These are phyloP conservation scores for Ceratobasidium sp. DNA, from an alignment of 1,284 basidiomycete species.

Conservation along the genomic window DNA sequence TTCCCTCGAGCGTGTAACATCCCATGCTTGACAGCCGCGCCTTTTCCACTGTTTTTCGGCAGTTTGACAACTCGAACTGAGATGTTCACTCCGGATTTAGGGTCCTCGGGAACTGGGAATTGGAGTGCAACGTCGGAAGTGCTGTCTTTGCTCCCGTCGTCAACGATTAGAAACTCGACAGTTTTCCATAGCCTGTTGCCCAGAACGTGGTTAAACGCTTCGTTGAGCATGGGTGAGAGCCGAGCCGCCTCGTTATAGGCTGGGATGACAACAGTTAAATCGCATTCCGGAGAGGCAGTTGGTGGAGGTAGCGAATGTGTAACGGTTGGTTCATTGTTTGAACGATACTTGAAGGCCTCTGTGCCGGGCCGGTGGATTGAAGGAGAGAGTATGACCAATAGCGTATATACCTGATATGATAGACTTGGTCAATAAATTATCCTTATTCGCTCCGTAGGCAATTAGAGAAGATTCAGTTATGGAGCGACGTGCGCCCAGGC, in stretches of 20 bases:
- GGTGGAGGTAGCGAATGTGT: constrained; percentile 69
- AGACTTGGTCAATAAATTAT: constrained; percentile 29
- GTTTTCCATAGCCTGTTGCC: constrained; percentile 56
- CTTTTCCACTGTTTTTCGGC: no score
- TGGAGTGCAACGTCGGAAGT: constrained; percentile 76
- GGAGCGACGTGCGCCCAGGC: constrained; percentile 60
- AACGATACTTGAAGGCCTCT: constrained; percentile 76
- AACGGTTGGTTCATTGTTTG: constrained; percentile 64
- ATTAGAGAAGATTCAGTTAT: constrained; percentile 48
- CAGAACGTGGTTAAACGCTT: constrained; percentile 70
- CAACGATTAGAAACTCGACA: constrained; percentile 84
- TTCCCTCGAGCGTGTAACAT: constrained; percentile 84
- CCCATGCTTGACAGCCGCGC: constrained; percentile 91
- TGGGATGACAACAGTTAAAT: constrained; percentile 86
- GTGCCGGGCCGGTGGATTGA: constrained; percentile 68
- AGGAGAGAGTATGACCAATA: constrained; percentile 77
- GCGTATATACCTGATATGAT: constrained; percentile 67
- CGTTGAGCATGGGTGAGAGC: constrained; percentile 83
- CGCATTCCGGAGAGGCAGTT: constrained; percentile 66
- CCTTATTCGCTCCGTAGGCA: constrained; percentile 24
- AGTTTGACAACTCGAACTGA: constrained; percentile 82
- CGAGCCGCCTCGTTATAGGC: constrained; percentile 90
- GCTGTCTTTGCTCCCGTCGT: constrained; percentile 87
- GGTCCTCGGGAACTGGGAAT: constrained; percentile 68
- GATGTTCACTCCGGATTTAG: constrained; percentile 60